Evolutionary conservation across 2,329 filamentous ascomycete genomes (phyloP), one percentile per base, ranked within the genome.

Genomic region (Ustulina deusta): DNA sequence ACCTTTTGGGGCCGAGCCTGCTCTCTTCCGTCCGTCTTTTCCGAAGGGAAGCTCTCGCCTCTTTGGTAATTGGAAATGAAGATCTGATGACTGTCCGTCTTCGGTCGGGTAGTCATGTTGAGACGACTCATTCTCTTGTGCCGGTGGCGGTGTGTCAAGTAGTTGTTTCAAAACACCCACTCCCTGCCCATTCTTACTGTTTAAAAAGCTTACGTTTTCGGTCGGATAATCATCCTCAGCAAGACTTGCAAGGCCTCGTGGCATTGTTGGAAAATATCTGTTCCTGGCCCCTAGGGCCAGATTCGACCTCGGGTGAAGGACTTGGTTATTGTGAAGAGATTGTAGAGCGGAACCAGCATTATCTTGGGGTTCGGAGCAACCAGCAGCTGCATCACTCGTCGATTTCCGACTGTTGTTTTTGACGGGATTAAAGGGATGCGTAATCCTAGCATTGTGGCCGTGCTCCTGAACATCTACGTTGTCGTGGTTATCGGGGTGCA

Each of bases 21-120:
- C 22, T 59, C 61, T 73, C 29, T 66, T 73, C 13, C 59, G 48
- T 4, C 60, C 61, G 25, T 69, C 60, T 56, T 78, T 80, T 6
- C 73, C 77, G 51, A 81, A 84, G 0, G 83, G 82, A 25, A 85
- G 76, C 44, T 79, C 77, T 65, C 83, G 81, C 44, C 75, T 78
- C 32, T 80, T 80, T 15, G 83, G 79, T 17, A 74, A 61, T 13
- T 79, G 71, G 1, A 77, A 74, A 32, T 76, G 74, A 36, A 5
- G 73, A 69, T 58, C 52, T n/a, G 66, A 65, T 40, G 48, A 46
- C n/a, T 61, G 32, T 9, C 20, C 46, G 10, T 59, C 52, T 44
- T 70, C 61, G 25, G 49, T 20, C 29, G 56, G 61, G 25, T 9
- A 10, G 9, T 13, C 34, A n/a, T 58, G 32, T 7, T 57, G 54